Conservation (phyloP, 2,329 filamentous ascomycete species). For the Emericellopsis cladophorae region DNA sequence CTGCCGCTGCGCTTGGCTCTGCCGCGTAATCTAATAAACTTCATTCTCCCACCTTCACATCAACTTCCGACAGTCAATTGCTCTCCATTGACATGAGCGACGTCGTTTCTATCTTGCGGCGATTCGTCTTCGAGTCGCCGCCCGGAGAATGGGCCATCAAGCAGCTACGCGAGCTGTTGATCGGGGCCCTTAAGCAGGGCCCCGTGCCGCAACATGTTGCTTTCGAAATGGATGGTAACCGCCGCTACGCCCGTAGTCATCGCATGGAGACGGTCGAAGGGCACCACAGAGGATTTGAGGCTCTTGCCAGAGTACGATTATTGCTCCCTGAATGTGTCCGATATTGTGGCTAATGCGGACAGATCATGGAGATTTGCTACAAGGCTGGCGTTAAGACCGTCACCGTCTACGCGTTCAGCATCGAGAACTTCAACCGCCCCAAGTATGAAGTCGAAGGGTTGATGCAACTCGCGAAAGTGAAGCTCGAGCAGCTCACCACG, state of each 20-base stretch:
- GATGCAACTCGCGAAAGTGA: constrained; percentile 96
- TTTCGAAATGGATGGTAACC: constrained; percentile 99
- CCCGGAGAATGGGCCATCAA: constrained; percentile 83
- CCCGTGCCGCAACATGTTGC: constrained; percentile 90
- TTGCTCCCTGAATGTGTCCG: background rate
- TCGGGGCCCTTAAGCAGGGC: constrained; percentile 79
- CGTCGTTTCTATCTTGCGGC: constrained; percentile 33
- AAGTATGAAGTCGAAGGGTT: constrained; percentile 93
- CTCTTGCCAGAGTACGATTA: constrained; percentile 62
- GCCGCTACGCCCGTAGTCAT: constrained; percentile 79
- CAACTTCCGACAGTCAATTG: too few relatives aligned
- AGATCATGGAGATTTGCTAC: constrained; percentile 96
- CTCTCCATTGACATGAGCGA: constrained; percentile 31
- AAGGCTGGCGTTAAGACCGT: constrained; percentile 94
- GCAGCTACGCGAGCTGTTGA: constrained; percentile 69
- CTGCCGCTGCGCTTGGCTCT: too few relatives aligned
- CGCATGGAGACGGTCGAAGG: constrained; percentile 95
- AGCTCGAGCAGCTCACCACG: constrained; percentile 80
- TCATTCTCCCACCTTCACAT: too few relatives aligned
- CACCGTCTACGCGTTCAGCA: constrained; percentile 96
- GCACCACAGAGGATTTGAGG: constrained; percentile 91
- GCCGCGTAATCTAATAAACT: background rate
- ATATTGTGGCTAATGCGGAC: background rate
- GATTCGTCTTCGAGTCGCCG: constrained; percentile 76
- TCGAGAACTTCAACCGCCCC: constrained; percentile 96